A percentile compares a stretch with the other conserved stretches of the same genome.
Evolutionary conservation across 2,329 filamentous ascomycete genomes (phyloP).

Genomic region (Mycosphaerella sp.): DNA sequence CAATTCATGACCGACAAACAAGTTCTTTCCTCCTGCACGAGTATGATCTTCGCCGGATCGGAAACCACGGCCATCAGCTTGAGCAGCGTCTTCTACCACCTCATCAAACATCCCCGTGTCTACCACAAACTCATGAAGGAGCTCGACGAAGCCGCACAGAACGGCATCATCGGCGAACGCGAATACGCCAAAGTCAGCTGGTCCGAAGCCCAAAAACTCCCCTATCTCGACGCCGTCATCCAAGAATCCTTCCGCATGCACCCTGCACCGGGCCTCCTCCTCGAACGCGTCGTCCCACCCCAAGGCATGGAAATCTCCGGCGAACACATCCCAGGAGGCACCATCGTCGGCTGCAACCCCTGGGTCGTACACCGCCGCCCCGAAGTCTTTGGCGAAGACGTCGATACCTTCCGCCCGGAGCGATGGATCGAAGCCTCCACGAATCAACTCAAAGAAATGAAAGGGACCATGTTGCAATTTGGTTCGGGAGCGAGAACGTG

Average conservation of each 20-base stretch:
- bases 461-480: slow-evolving; percentile 65
- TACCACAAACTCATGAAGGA: slow-evolving; percentile 55
- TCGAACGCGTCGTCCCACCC: slow-evolving; percentile 66
- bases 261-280: slow-evolving; percentile 63
- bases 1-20: slow-evolving; percentile 65
- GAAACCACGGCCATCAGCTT: slow-evolving; percentile 75
- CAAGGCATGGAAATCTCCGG: slow-evolving; percentile 59
- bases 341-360: slow-evolving; percentile 66
- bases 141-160: slow-evolving; percentile 52
- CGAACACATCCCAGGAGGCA: slow-evolving; percentile 58
- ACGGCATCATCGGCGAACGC: slow-evolving; percentile 42
- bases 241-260: slow-evolving; percentile 74
- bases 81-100: slow-evolving; percentile 64
- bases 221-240: slow-evolving; percentile 70
- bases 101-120: slow-evolving; percentile 56
- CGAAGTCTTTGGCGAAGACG: slow-evolving; percentile 62
- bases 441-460: slow-evolving; percentile 58
- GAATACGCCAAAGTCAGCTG: slow-evolving; percentile 58
- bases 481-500: slow-evolving; percentile 65
- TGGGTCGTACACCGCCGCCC: slow-evolving; percentile 66
- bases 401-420: slow-evolving; percentile 61
- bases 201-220: slow-evolving; percentile 61
- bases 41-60: slow-evolving; percentile 60
- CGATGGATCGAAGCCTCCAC: slow-evolving; percentile 54
- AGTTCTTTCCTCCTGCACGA: slow-evolving; percentile 65